A percentile compares a stretch with the other conserved stretches of the same genome.
Conservation (phyloP, 306 rosid species). For the Albizia julibrissin region DNA sequence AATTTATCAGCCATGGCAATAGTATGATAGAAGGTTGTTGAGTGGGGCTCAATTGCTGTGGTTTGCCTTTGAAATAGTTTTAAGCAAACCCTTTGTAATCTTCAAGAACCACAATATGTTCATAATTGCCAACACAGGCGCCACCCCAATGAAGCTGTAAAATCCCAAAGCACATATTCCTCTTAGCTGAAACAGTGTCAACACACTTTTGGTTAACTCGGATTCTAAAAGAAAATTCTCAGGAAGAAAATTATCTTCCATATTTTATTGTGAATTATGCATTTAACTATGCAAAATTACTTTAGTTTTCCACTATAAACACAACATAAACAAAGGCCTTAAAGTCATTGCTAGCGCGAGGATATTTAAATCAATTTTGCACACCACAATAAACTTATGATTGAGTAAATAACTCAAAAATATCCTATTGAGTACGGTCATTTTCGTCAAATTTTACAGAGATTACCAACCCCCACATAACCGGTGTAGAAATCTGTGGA, state of each 20-base stretch:
- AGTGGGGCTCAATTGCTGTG: conserved; percentile 43
- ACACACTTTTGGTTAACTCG: neutral
- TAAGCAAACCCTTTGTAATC: conserved; percentile 70
- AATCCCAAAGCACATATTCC: conserved; percentile 51
- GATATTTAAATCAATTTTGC: neutral
- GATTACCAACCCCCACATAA: neutral
- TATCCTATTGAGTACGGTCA: neutral
- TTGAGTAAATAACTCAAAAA: neutral
- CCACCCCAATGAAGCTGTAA: conserved; percentile 52
- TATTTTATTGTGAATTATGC: neutral
- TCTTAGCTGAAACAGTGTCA: conserved; percentile 53
- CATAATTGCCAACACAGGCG: conserved; percentile 61
- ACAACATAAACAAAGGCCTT: neutral
- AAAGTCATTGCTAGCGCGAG: neutral
- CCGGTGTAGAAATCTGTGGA: neutral
- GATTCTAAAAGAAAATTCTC: neutral
- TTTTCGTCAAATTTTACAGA: neutral
- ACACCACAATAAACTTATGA: neutral
- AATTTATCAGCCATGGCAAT: neutral
- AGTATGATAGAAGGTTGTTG: neutral
- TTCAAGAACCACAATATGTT: conserved; percentile 78
- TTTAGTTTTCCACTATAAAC: neutral
- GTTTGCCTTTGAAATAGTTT: conserved; percentile 56
- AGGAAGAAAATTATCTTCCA: neutral
- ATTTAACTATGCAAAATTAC: neutral